Conservation (phyloP, 2,329 filamentous ascomycete species). For the Knufia fluminis region DNA sequence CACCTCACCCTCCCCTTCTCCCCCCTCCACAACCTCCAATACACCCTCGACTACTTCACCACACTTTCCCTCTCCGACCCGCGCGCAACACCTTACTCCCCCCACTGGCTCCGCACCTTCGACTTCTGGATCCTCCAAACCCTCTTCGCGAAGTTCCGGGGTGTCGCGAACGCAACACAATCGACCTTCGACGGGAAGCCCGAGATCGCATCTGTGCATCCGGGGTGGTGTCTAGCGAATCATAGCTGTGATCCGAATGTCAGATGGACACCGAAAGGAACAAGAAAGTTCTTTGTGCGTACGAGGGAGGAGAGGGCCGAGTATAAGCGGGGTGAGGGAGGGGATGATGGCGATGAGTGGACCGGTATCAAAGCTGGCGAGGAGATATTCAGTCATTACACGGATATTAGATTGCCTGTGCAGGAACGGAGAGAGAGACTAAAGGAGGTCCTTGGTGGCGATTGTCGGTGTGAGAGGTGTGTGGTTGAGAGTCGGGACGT, state of each 20-base stretch:
- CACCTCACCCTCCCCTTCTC: conserved; percentile 47
- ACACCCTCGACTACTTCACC: conserved; percentile 52
- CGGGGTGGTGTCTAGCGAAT: conserved; percentile 92
- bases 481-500: conserved; percentile 47
- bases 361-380: conserved; percentile 65
- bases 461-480: conserved; percentile 80
- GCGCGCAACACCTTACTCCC: conserved; percentile 47
- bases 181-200: conserved; percentile 69
- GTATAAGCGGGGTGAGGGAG: neutral
- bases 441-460: conserved; percentile 73
- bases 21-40: conserved; percentile 50
- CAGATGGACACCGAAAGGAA: conserved; percentile 64
- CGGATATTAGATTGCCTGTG: conserved; percentile 70
- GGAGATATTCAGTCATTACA: conserved; percentile 91
- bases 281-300: conserved; percentile 17
- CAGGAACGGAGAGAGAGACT: conserved; percentile 82
- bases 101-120: conserved; percentile 27
- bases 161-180: conserved; percentile 79
- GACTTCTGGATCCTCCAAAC: conserved; percentile 68
- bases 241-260: conserved; percentile 95
- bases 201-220: conserved; percentile 87
- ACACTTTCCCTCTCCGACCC: conserved; percentile 29
- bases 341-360: conserved; percentile 36
- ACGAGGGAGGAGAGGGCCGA: conserved; percentile 16
- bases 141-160: conserved; percentile 83